Evolutionary conservation across 768 basidiomycete species (phyloP).

Genomic region (Tricholoma terreum): DNA sequence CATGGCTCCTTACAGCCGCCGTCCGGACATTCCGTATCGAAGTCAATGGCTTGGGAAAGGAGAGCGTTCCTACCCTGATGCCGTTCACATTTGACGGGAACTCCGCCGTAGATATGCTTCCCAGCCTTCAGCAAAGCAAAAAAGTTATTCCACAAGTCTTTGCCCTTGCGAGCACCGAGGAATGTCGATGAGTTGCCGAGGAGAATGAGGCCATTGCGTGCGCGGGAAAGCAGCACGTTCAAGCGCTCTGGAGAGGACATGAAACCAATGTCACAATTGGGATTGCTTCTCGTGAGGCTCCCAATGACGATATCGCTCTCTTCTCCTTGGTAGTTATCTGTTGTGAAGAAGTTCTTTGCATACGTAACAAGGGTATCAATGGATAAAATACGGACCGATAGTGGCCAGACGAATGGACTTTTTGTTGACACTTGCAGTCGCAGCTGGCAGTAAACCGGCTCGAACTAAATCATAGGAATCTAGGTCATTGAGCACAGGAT

Average conservation of each 20-base stretch:
- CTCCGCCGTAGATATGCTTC: slow-evolving; percentile 52
- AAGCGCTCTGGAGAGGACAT: slow-evolving; percentile 68
- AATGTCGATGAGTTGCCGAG: slow-evolving; percentile 66
- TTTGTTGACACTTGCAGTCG: slow-evolving; percentile 40
- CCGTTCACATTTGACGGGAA: slow-evolving; percentile 56
- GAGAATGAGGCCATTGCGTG: slow-evolving; percentile 63
- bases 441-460: slow-evolving; percentile 48
- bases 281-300: slow-evolving; percentile 60
- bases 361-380: background rate
- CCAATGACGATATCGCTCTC: slow-evolving; percentile 67
- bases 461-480: slow-evolving; percentile 56
- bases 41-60: slow-evolving; percentile 43
- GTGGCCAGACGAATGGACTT: slow-evolving; percentile 56
- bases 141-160: slow-evolving; percentile 49
- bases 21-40: slow-evolving; percentile 51
- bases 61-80: slow-evolving; percentile 42
- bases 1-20: slow-evolving; percentile 63
- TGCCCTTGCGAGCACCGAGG: slow-evolving; percentile 45
- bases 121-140: slow-evolving; percentile 41
- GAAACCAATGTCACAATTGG: slow-evolving; percentile 57
- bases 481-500: slow-evolving; percentile 62
- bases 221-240: slow-evolving; percentile 68
- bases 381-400: slow-evolving; percentile 43
- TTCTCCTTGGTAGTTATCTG: slow-evolving; percentile 78
- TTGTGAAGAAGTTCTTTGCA: no score